A percentile compares a stretch with the other conserved stretches of the same genome.
Conservation (phyloP, 2,329 filamentous ascomycete genomes). For the Zymoseptoria brevis region DNA sequence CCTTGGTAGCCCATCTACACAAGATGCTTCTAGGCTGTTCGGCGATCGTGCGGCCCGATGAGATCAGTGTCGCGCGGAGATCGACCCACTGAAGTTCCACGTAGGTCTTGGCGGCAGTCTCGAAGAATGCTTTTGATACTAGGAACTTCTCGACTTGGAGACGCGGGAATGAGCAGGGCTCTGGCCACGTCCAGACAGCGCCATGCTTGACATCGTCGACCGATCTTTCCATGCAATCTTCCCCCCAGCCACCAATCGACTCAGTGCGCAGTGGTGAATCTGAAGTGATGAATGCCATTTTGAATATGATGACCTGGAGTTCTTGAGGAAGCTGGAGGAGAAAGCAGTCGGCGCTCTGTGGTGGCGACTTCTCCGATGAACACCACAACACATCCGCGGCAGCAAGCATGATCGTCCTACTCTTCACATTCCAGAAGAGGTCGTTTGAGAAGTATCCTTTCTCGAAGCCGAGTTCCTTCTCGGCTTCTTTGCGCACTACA, state of each 20-base stretch:
- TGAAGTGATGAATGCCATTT: background rate
- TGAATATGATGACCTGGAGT: background rate
- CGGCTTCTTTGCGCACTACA: no score
- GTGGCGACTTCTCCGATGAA: no score
- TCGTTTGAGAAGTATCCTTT: background rate
- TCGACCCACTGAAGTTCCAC: background rate
- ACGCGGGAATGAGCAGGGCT: no score
- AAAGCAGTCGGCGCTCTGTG: background rate
- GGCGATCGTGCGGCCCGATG: no score
- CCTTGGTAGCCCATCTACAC: no score
- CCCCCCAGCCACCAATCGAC: background rate
- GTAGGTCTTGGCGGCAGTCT: background rate
- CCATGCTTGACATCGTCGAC: no score
- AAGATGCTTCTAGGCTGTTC: no score
- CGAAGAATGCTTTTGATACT: conserved; percentile 2
- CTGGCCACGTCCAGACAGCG: no score
- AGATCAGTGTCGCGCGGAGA: no score
- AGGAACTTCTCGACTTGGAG: background rate
- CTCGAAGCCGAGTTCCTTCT: background rate
- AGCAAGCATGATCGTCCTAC: background rate
- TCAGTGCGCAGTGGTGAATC: background rate
- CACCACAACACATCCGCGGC: no score
- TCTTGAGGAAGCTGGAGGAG: background rate
- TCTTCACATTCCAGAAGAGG: background rate
- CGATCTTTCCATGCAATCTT: no score